Base-by-base conservation (phyloP, 345 rosid genomes). In the Aethionema arabicum region DNA sequence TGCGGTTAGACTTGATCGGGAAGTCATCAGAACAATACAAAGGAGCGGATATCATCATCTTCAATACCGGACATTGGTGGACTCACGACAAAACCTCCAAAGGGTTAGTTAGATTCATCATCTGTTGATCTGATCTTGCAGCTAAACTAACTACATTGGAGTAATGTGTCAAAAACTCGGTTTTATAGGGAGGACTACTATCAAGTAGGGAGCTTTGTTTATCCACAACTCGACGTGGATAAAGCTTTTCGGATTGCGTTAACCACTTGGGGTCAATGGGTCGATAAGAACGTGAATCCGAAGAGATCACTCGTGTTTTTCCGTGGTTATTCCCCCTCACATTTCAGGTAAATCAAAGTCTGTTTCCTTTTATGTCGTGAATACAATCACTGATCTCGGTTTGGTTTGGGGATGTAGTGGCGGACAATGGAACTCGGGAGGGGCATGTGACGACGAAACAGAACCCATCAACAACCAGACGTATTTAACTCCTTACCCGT, bases 141-240 rank as follows among this genome's bases (percentile, higher is more conserved):
- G n/a, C n/a, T n/a, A n/a, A n/a, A n/a, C n/a, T n/a, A n/a, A n/a
- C n/a, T n/a, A n/a, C n/a, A n/a, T n/a, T n/a, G n/a, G n/a, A n/a
- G n/a, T n/a, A n/a, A n/a, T n/a, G n/a, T n/a, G n/a, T n/a, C n/a
- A n/a, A n/a, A n/a, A n/a, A n/a, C n/a, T n/a, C n/a, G n/a, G n/a
- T n/a, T n/a, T n/a, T n/a, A n/a, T 88, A 85, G 95, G 83, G 77
- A 85, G 64, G 89, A 82, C 68, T 88, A 88, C 63, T 88, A 88
- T 59, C 95, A 88, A 72, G 95, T 85, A 72, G 95, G 95, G 11
- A 82, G 82, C 61, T 87, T 85, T 73, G 81, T 88, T 4, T 88
- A 88, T 10, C 11, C 61, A 30, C 89, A 85, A 39, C 59, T 88
- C 65, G 83, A 88, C 66, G 95, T 88, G 45, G 76, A 83, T 0